Conservation (phyloP, 169 alveolate genomes). For the Plasmodium berghei region DNA sequence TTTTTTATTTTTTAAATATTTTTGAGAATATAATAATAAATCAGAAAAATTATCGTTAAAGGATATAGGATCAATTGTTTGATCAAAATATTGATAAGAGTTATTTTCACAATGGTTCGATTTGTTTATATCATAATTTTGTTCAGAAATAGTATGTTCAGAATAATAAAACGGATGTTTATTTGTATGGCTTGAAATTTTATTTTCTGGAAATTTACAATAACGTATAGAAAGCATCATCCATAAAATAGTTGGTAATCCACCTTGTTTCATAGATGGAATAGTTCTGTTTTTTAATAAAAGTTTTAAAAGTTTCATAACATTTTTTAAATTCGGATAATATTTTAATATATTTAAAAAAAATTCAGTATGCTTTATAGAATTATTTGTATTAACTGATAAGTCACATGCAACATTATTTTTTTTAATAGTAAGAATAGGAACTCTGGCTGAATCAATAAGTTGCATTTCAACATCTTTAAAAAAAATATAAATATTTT, state of each 20-base stretch:
- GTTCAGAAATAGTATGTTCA: no score
- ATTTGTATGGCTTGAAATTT: no score
- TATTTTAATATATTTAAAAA: conserved; percentile 84
- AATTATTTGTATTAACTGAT: conserved; percentile 89
- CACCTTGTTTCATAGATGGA: conserved; percentile 93
- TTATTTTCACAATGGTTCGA: no score
- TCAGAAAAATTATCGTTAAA: no score
- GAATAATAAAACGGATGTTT: no score
- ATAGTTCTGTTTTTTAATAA: conserved; percentile 88
- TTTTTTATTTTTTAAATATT: no score
- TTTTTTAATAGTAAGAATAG: conserved; percentile 87
- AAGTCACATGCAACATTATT: conserved; percentile 90
- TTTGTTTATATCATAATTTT: no score
- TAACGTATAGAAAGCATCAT: conserved; percentile 83
- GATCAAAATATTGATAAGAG: no score
- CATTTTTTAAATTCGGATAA: conserved; percentile 88
- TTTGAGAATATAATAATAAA: no score
- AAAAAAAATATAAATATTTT: conserved; percentile 16
- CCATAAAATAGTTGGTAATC: conserved; percentile 93
- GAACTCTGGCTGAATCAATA: conserved; percentile 92
- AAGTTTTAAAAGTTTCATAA: conserved; percentile 89
- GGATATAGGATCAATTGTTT: no score
- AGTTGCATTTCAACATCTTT: conserved; percentile 82
- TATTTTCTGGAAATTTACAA: conserved; percentile 17
- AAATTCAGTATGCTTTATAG: conserved; percentile 89